A percentile compares a stretch with the other conserved stretches of the same genome.
Evolutionary conservation across 805 yeast genomes (phyloP).

Genomic region (Schwanniomyces vanrijiae): DNA sequence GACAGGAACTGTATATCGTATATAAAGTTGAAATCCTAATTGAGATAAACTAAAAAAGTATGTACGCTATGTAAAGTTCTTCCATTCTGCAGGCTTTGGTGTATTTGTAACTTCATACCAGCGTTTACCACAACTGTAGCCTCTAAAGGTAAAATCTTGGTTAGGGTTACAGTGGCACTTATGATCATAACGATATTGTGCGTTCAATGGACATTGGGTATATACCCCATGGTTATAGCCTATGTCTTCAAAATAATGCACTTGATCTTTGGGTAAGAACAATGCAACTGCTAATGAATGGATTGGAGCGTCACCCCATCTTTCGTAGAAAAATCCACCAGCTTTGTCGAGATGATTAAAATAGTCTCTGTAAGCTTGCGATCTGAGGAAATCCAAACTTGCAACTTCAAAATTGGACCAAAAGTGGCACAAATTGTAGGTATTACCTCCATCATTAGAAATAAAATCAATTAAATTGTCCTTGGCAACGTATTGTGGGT

Average conservation of each 20-base stretch:
- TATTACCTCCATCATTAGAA: slow-evolving; percentile 63
- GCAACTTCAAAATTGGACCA: slow-evolving; percentile 92
- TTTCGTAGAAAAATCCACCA: slow-evolving; percentile 91
- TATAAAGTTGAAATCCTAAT: background rate
- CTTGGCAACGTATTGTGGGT: slow-evolving; percentile 61
- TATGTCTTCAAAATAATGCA: slow-evolving; percentile 75
- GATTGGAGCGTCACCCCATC: slow-evolving; percentile 96
- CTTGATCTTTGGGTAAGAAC: slow-evolving; percentile 64
- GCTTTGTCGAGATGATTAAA: slow-evolving; percentile 73
- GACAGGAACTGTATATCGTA: too few species aligned
- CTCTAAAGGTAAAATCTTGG: slow-evolving; percentile 57
- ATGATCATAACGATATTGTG: slow-evolving; percentile 46
- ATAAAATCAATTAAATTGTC: slow-evolving; percentile 71
- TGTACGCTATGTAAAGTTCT: slow-evolving; percentile 4
- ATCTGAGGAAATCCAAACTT: slow-evolving; percentile 70
- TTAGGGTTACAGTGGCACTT: slow-evolving; percentile 68
- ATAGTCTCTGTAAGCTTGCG: slow-evolving; percentile 66
- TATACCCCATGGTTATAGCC: slow-evolving; percentile 80
- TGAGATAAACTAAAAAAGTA: background rate
- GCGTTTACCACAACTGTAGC: slow-evolving; percentile 31
- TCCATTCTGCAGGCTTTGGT: slow-evolving; percentile 33
- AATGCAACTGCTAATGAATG: slow-evolving; percentile 86
- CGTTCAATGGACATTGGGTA: slow-evolving; percentile 69
- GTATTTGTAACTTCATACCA: slow-evolving; percentile 30
- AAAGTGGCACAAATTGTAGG: slow-evolving; percentile 82